A percentile compares a stretch with the other conserved stretches of the same genome.
Conservation (phyloP, 2,329 filamentous ascomycete genomes). For the Aspergillus quadricinctus region DNA sequence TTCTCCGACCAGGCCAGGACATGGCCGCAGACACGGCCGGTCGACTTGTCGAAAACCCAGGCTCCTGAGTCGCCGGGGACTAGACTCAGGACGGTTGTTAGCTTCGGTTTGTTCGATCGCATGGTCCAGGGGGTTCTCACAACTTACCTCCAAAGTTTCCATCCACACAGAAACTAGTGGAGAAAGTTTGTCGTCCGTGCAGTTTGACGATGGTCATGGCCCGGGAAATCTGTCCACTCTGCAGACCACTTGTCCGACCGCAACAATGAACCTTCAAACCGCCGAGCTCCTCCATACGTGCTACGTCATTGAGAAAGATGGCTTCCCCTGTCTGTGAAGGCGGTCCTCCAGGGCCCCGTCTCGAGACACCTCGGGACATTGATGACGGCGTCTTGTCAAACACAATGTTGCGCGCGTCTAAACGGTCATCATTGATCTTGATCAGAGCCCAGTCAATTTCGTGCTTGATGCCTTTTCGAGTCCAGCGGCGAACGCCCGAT, state of each 20-base stretch:
- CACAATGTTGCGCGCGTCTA: constrained; percentile 69
- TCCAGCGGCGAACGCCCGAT: constrained; percentile 77
- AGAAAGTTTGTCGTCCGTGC: constrained; percentile 75
- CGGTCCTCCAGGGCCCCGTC: constrained; percentile 50
- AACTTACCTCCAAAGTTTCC: constrained; percentile 54
- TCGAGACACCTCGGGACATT: constrained; percentile 3
- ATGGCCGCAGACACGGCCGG: constrained; percentile 81
- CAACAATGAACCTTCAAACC: constrained; percentile 81
- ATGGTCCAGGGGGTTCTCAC: constrained; percentile 11
- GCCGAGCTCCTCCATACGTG: constrained; percentile 56
- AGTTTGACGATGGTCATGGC: constrained; percentile 83
- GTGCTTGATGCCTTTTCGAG: constrained; percentile 67
- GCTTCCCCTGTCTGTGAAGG: constrained; percentile 37
- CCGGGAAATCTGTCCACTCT: constrained; percentile 71
- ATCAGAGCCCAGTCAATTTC: constrained; percentile 97
- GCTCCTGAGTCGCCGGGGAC: constrained; percentile 89
- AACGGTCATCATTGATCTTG: constrained; percentile 66
- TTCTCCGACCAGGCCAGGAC: constrained; percentile 82
- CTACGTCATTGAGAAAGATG: constrained; percentile 54
- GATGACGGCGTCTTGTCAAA: constrained; percentile 21
- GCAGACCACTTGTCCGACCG: constrained; percentile 79
- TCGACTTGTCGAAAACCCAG: constrained; percentile 78
- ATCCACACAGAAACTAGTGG: constrained; percentile 62
- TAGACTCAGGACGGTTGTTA: constrained; percentile 17
- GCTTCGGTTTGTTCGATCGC: constrained; percentile 1